Base-by-base conservation (phyloP, 176 grass and related monocot genomes). In the Zizania latifolia region DNA sequence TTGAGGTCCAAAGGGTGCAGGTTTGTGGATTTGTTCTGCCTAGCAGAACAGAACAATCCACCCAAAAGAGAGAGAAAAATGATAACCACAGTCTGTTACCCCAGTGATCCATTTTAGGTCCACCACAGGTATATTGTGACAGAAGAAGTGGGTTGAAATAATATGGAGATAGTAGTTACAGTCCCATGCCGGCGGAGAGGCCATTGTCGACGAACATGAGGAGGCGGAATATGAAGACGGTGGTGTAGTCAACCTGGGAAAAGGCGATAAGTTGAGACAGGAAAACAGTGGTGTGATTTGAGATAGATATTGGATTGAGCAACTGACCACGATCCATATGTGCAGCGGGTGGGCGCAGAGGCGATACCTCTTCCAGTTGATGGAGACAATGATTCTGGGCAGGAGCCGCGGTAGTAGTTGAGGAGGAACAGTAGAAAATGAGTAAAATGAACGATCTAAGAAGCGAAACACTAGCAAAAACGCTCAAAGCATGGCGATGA, bases 131-230 rank as follows among this genome's bases (percentile, higher is more conserved):
- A 53, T 53, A 53, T 21, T 53, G 19, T 22, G 7, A 21, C 7
- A 53, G 5, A 16, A 3, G 27, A 31, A 22, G 1, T 56, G 10
- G 17, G 22, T 46, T 66, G 45, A 32, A 86, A 70, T 22, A 68
- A 34, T n/a, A 30, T 26, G 31, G 22, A 59, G 16, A 65, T 31
- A 45, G 30, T 22, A 41, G 86, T 93, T 78, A 98, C 96, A 99
- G 71, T 40, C 96, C 96, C 96, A 99, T 99, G 75, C 96, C 96
- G 8, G 96, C 85, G 0, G 96, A 81, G 38, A 99, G 89, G 2
- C 87, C 92, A 57, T 90, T 92, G 65, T 99, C 96, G 35, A 95
- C 83, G 62, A 97, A 99, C 96, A 99, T 95, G 40, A 99, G 87
- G 24, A 99, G 79, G 10, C 96, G 87, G 86, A 99, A 99, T 76